Percentiles rank a stretch among this genome's conserved stretches.
phyloP scores from a whole-genome alignment of 2,329 filamentous ascomycete species.

The Aspergillus sp. region DNA sequence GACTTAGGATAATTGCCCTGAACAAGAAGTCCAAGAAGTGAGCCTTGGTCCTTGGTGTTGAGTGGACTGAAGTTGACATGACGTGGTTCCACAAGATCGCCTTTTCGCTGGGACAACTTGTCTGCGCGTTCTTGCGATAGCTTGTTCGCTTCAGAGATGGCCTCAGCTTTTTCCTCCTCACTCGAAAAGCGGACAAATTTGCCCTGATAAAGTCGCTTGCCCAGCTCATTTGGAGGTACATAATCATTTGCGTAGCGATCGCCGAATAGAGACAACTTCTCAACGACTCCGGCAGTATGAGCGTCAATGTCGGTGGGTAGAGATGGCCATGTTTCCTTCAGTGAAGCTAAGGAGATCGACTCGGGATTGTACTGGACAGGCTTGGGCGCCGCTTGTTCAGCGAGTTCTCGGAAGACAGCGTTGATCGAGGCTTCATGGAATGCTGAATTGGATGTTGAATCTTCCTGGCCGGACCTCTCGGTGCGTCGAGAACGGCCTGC shows the following conservation, averaged over 20 bases:
- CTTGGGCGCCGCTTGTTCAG: conserved; percentile 30
- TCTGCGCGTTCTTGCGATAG: conserved; percentile 37
- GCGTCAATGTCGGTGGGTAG: conserved; percentile 35
- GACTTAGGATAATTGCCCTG: conserved; percentile 37
- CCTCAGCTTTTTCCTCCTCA: conserved; percentile 40
- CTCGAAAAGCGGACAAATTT: conserved; percentile 41
- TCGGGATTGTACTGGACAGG: conserved; percentile 40
- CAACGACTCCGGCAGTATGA: conserved; percentile 32
- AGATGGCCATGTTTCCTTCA: conserved; percentile 44
- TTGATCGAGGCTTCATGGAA: conserved; percentile 29
- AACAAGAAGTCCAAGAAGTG: conserved; percentile 34
- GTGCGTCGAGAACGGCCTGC: conserved; percentile 11
- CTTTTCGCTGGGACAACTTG: conserved; percentile 38
- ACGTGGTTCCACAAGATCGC: conserved; percentile 39
- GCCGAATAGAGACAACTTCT: conserved; percentile 39
- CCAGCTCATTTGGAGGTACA: conserved; percentile 39
- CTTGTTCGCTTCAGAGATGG: conserved; percentile 37
- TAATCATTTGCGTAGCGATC: conserved; percentile 39
- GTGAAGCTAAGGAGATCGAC: conserved; percentile 31
- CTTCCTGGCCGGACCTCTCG: conserved; percentile 23
- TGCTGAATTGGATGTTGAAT: conserved; percentile 21
- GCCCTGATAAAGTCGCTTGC: conserved; percentile 38
- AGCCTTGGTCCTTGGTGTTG: conserved; percentile 27
- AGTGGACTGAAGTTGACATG: conserved; percentile 31
- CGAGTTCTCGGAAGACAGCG: conserved; percentile 32